A percentile compares a stretch with the other conserved stretches of the same genome.
phyloP scores from a whole-genome alignment of 495 filamentous ascomycete species.

The Trichoderma gamsii region DNA sequence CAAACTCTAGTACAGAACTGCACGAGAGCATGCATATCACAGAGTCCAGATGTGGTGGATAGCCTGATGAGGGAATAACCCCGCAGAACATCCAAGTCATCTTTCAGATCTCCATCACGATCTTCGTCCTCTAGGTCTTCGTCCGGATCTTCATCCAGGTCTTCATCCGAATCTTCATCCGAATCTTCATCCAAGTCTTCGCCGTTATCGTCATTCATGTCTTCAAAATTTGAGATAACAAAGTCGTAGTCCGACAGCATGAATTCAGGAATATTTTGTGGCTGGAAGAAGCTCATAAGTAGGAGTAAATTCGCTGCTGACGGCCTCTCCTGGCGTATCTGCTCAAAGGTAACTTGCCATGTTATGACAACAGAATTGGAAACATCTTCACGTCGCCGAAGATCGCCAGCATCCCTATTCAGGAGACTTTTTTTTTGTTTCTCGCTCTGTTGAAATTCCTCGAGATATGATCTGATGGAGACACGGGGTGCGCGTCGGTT shows the following conservation, averaged over 20 bases:
- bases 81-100: conserved; percentile 34
- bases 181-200: conserved; percentile 16
- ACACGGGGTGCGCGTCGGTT: conserved; percentile 30
- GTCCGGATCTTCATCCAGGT: not conserved
- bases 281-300: conserved; percentile 39
- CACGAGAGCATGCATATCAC: conserved; percentile 39
- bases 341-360: conserved; percentile 37
- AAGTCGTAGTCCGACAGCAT: not conserved
- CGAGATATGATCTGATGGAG: conserved; percentile 28
- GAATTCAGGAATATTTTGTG: conserved; percentile 35
- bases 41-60: not conserved
- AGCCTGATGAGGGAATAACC: conserved; percentile 37
- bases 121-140: too few species aligned
- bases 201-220: conserved; percentile 25
- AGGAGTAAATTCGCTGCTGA: conserved; percentile 38
- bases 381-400: conserved; percentile 28
- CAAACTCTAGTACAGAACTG: conserved; percentile 40
- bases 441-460: conserved; percentile 26
- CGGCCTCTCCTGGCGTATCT: conserved; percentile 32
- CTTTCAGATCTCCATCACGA: conserved; percentile 23
- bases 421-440: conserved; percentile 25
- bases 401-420: conserved; percentile 22
- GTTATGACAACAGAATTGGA: conserved; percentile 32
- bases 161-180: conserved; percentile 19
- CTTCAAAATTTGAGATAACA: not conserved